phyloP scores from a whole-genome alignment of 768 basidiomycete genomes.

The Asterophora lycoperdoides region DNA sequence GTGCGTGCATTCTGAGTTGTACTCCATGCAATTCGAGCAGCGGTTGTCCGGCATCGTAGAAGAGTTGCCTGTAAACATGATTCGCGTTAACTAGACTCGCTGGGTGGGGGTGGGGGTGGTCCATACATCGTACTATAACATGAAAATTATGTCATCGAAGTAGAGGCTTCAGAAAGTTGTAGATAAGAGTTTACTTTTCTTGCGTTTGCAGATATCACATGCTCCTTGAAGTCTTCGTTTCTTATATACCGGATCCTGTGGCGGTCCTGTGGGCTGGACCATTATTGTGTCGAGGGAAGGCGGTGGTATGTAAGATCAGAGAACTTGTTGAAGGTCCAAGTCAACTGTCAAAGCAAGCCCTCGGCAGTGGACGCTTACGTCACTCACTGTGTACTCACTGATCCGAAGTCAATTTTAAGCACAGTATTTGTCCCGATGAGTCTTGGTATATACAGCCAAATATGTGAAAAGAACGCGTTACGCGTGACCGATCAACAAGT shows the following conservation, averaged over 20 bases:
- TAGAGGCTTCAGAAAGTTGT: not conserved
- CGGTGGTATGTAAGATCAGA: too few relatives aligned
- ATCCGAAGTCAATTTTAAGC: not conserved
- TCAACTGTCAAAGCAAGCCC: too few relatives aligned
- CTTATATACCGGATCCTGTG: constrained; percentile 22
- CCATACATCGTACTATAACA: constrained; percentile 38
- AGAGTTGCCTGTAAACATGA: constrained; percentile 46
- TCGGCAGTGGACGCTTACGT: not conserved
- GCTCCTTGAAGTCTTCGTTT: constrained; percentile 40
- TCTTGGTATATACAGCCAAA: too few relatives aligned
- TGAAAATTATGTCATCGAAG: constrained; percentile 4
- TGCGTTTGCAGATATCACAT: constrained; percentile 44
- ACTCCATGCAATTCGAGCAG: constrained; percentile 54
- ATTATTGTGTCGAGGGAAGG: not conserved
- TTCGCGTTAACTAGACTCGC: not conserved
- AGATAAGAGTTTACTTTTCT: constrained; percentile 32
- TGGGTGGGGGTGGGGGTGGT: not conserved
- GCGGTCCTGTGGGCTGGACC: not conserved
- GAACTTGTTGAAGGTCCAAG: too few relatives aligned
- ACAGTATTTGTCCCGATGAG: too few relatives aligned
- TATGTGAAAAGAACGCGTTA: constrained; percentile 8
- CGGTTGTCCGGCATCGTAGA: constrained; percentile 49
- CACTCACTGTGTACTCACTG: too few relatives aligned
- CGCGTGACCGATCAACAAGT: not conserved
- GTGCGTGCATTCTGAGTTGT: constrained; percentile 50